Base-by-base conservation (phyloP, 192 early-diverging fungal genomes). In the Cetraspora pellucida region DNA sequence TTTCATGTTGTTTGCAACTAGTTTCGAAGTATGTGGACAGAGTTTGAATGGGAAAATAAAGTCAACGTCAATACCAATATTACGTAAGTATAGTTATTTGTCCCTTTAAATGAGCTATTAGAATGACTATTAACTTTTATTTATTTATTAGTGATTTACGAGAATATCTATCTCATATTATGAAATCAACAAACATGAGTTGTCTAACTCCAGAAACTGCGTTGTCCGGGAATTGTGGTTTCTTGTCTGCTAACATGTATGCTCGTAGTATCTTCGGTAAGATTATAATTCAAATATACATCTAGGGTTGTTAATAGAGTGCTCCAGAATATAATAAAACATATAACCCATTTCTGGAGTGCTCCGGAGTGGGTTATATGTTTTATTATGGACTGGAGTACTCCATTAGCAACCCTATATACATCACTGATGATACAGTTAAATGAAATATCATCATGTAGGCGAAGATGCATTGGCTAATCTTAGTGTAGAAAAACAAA, bases 41-140 rank as follows among this genome's bases (percentile, higher is more conserved):
- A 99, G 84, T 99, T 99, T 86, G 97, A 99, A 82, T 99, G 97
- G 97, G 97, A 99, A 83, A 99, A 99, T 87, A 98, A 98, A 89
- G 96, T 99, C 74, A 95, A 95, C 69, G 97, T 97, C 77, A 94
- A 95, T 77, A 98, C 97, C 8, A 96, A 92, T 61, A 92, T 95
- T 76, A 91, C 89, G 91, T 93, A 80, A 85, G 86, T 84, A 9
- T 55, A 47, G 13, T 37, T 31, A 10, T 2, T 17, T 27, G 14
- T 58, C 44, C 21, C 8, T 9, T 27, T 52, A 14, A n/a, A 9
- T 44, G 27, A 45, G 57, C 27, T 57, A 5, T 30, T 9, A 55
- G 37, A 10, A 43, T 60, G 16, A 37, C n/a, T 59, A 46, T 50
- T 71, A 27, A 57, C 14, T 74, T 72, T 27, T 61, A 52, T 43